A percentile compares a stretch with the other conserved stretches of the same genome.
Evolutionary conservation across 495 filamentous ascomycete species (phyloP).

Genomic region (Bryoglossum gracile): DNA sequence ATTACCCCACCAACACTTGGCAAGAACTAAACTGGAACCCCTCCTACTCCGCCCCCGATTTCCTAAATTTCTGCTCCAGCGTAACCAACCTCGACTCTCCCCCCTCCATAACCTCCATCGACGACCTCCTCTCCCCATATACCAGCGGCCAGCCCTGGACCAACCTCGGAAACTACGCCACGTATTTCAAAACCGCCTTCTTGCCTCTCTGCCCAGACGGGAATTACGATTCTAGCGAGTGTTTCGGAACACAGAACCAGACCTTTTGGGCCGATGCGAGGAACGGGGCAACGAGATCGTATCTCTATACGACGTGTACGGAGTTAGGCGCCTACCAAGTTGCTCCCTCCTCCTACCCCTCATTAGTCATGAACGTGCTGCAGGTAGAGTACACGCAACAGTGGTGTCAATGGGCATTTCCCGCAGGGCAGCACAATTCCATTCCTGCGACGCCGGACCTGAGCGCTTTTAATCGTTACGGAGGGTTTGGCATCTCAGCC

Average conservation of each 20-base stretch:
- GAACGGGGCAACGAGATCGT: constrained; percentile 33
- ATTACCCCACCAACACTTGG: constrained; percentile 42
- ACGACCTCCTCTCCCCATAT: constrained; percentile 36
- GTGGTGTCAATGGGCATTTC: constrained; percentile 46
- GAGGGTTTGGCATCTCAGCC: constrained; percentile 36
- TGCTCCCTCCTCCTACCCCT: constrained; percentile 33
- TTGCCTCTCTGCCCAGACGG: constrained; percentile 35
- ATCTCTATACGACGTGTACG: constrained; percentile 40
- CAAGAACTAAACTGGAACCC: constrained; percentile 43
- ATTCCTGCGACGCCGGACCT: constrained; percentile 37
- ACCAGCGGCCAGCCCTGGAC: constrained; percentile 41
- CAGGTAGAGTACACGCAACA: constrained; percentile 40
- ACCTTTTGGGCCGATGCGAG: constrained; percentile 29
- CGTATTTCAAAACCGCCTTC: constrained; percentile 37
- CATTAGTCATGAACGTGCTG: constrained; percentile 35
- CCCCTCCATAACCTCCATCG: constrained; percentile 32
- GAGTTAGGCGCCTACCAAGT: constrained; percentile 43
- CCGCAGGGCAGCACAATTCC: constrained; percentile 33
- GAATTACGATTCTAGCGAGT: constrained; percentile 34
- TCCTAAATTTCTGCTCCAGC: constrained; percentile 43
- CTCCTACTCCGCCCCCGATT: constrained; percentile 28
- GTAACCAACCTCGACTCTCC: constrained; percentile 40
- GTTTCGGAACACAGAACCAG: constrained; percentile 39
- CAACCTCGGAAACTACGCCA: constrained; percentile 39
- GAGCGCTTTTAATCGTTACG: constrained; percentile 33